phyloP scores from a whole-genome alignment of 257 asterid species.

The Rubia yunnanensis region DNA sequence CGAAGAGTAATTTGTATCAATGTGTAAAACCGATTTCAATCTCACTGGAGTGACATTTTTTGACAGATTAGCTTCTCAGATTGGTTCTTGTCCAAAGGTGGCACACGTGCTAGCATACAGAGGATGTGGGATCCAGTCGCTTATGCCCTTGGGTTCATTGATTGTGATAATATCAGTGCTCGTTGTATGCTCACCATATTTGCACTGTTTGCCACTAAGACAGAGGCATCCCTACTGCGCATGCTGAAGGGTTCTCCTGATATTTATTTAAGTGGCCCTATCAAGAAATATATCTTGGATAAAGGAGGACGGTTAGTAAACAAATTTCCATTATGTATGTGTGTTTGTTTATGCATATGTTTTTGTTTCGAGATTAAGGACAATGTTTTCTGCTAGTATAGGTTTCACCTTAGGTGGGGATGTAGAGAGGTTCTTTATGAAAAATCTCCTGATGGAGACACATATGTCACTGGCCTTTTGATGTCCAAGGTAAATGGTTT shows the following conservation, averaged over 20 bases:
- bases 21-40: neutral
- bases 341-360: neutral
- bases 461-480: constrained; percentile 76
- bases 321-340: neutral
- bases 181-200: constrained; percentile 99
- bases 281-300: constrained; percentile 65
- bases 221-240: constrained; percentile 97
- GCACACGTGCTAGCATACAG: constrained; percentile 86
- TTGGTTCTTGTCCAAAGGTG: constrained; percentile 97
- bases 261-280: constrained; percentile 93
- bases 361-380: neutral
- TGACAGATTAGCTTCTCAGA: constrained; percentile 88
- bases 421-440: constrained; percentile 88
- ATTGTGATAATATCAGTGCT: constrained; percentile 95
- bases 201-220: constrained; percentile 90
- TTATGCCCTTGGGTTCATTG: constrained; percentile 97
- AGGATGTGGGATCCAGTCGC: constrained; percentile 99
- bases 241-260: constrained; percentile 99
- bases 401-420: constrained; percentile 99
- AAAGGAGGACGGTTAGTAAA: constrained; percentile 87
- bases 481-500: constrained; percentile 65
- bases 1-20: neutral
- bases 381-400: constrained; percentile 25
- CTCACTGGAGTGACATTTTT: constrained; percentile 16
- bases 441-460: constrained; percentile 61